Percentiles rank a stretch among this genome's conserved stretches.
These are phyloP conservation scores for Cymbopogon citratus DNA, from an alignment of 176 grass and related monocot genomes.

Conservation along the genomic window DNA sequence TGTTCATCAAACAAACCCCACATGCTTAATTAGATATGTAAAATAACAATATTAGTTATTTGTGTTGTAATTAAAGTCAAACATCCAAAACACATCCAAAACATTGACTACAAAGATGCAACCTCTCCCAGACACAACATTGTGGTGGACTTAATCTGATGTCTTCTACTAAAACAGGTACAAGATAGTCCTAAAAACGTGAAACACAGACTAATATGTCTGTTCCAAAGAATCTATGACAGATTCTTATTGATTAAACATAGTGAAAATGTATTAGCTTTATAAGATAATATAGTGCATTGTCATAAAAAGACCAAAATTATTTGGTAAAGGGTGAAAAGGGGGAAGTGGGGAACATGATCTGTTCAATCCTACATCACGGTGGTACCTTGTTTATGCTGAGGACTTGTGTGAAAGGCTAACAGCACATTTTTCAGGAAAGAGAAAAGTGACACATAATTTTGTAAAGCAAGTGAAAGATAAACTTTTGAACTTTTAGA, in stretches of 20 bases:
- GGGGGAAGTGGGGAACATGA: background rate
- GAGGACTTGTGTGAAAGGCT: background rate
- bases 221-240: slow-evolving; percentile 10
- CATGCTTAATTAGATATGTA: slow-evolving; percentile 1
- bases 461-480: background rate
- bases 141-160: no score
- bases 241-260: background rate
- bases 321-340: background rate
- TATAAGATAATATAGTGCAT: background rate
- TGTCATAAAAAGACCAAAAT: slow-evolving; percentile 7
- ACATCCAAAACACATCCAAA: slow-evolving; percentile 1
- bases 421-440: slow-evolving; percentile 9
- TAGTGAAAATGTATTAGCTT: slow-evolving; percentile 13
- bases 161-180: background rate
- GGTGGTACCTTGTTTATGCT: background rate
- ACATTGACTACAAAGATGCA: slow-evolving; percentile 29
- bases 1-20: slow-evolving; percentile 29
- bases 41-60: background rate
- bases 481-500: background rate
- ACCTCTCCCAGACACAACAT: background rate
- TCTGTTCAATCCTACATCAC: background rate
- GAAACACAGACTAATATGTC: background rate
- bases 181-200: background rate
- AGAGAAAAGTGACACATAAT: background rate
- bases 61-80: background rate